phyloP scores from a whole-genome alignment of 2,329 filamentous ascomycete species.

The Fusarium sp. region DNA sequence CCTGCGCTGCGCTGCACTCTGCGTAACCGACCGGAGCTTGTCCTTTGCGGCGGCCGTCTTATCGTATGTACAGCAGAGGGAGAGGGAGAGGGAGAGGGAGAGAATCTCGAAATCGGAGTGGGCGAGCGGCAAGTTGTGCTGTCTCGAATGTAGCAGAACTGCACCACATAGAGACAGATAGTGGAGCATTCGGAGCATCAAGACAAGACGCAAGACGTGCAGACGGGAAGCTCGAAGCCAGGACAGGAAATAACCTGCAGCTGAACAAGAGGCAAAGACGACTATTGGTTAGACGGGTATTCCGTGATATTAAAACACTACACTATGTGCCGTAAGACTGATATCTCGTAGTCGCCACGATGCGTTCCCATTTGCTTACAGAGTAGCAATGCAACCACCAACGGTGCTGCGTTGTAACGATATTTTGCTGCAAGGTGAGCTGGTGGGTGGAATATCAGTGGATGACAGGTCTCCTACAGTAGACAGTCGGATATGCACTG shows the following conservation, averaged over 20 bases:
- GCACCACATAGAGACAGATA: conserved; percentile 32
- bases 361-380: conserved; percentile 23
- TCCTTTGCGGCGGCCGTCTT: conserved; percentile 15
- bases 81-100: not conserved
- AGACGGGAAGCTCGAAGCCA: conserved; percentile 27
- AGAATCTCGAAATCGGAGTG: conserved; percentile 24
- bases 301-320: conserved; percentile 4
- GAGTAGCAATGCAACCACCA: conserved; percentile 32
- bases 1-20: conserved; percentile 35
- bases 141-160: conserved; percentile 29
- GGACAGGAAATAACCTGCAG: conserved; percentile 30
- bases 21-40: conserved; percentile 27
- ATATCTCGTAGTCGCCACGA: conserved; percentile 33
- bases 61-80: not conserved
- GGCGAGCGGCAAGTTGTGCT: conserved; percentile 27
- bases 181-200: conserved; percentile 21
- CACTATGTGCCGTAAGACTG: conserved; percentile 3
- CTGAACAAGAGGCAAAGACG: conserved; percentile 9
- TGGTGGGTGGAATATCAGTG: conserved; percentile 41
- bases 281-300: conserved; percentile 15
- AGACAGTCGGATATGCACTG: conserved; percentile 27
- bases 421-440: conserved; percentile 44
- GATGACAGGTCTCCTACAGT: conserved; percentile 16
- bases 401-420: conserved; percentile 40
- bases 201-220: conserved; percentile 32